Base-by-base conservation (phyloP, 1,284 basidiomycete species). In the Rhodotorula sp. region DNA sequence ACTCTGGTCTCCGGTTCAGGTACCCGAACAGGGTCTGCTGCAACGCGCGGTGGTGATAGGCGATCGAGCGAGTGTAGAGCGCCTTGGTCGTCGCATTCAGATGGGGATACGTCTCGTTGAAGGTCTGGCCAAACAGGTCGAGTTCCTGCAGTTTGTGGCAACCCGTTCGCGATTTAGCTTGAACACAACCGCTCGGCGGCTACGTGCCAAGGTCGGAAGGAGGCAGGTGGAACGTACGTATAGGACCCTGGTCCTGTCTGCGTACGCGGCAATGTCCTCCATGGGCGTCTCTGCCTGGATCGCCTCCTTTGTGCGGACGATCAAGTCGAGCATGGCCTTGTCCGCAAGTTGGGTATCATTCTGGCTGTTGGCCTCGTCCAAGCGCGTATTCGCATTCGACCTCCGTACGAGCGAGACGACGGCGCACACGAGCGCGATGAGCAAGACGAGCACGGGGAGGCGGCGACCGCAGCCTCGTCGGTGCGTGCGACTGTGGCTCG, bases 271-370 rank as follows among this genome's bases (percentile, higher is more conserved):
- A 15, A 71, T 60, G 49, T 68, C 57, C 23, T 68, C 63, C 3
- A 72, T 59, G 12, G 58, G 45, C 12, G 65, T 56, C 10, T 66
- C 31, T 47, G 89, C 89, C 80, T 94, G 90, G 77, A 89, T 89
- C 16, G 87, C 87, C 69, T 83, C 85, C 80, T 89, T 88, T 76
- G 88, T 86, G 75, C 85, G 86, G 80, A 93, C 90, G 58, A 95
- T 81, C 75, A 91, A 88, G 73, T 86, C 85, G 63, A 92, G 65
- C 28, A 76, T 43, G 45, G 52, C 62, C 59, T 56, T 28, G n/a
- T 73, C 71, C 5, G 67, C 74, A 18, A 15, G 16, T 15, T 62
- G 66, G 19, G 64, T 34, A 14, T 70, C 64, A 5, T 49, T 49
- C 14, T 48, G 31, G 10, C 34, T 56, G 19, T 45, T n/a, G 19